Percentiles rank a stretch among this genome's conserved stretches.
These are phyloP conservation scores for Chytriomyces confervae DNA, from an alignment of 192 early-diverging fungal species.

Conservation along the genomic window DNA sequence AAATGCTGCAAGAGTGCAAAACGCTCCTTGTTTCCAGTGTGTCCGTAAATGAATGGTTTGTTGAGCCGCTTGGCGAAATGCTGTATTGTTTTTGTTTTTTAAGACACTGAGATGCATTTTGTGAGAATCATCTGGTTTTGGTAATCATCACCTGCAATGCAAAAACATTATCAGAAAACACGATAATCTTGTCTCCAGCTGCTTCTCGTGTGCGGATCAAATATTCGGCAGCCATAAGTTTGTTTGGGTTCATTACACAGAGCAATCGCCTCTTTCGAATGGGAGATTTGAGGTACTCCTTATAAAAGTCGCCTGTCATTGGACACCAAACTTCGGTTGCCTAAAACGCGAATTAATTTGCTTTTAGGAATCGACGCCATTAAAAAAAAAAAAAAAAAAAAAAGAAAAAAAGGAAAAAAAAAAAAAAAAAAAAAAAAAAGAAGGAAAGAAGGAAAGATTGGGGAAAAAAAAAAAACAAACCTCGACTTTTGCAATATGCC, in stretches of 20 bases:
- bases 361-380: not conserved
- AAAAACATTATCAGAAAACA: constrained; percentile 99
- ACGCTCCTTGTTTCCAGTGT: constrained; percentile 87
- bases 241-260: constrained; percentile 97
- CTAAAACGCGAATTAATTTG: constrained; percentile 22
- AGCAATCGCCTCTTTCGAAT: constrained; percentile 66
- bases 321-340: constrained; percentile 97
- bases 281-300: constrained; percentile 67
- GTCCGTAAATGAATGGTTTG: constrained; percentile 91
- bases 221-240: constrained; percentile 95
- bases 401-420: constrained; percentile 23
- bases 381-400: not conserved
- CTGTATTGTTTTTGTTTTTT: constrained; percentile 18
- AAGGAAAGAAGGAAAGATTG: not conserved
- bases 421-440: constrained; percentile 7
- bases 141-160: constrained; percentile 68
- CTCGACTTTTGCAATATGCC: constrained; percentile 92
- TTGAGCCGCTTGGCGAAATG: constrained; percentile 80
- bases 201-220: constrained; percentile 90
- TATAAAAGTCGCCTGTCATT: constrained; percentile 96
- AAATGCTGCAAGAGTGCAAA: constrained; percentile 47
- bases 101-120: too few species aligned
- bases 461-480: constrained; percentile 17
- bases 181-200: constrained; percentile 97
- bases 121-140: not conserved